Evolutionary conservation across 2,329 filamentous ascomycete genomes (phyloP), one percentile per base, ranked within the genome.

Genomic region (Colletotrichum sp.): DNA sequence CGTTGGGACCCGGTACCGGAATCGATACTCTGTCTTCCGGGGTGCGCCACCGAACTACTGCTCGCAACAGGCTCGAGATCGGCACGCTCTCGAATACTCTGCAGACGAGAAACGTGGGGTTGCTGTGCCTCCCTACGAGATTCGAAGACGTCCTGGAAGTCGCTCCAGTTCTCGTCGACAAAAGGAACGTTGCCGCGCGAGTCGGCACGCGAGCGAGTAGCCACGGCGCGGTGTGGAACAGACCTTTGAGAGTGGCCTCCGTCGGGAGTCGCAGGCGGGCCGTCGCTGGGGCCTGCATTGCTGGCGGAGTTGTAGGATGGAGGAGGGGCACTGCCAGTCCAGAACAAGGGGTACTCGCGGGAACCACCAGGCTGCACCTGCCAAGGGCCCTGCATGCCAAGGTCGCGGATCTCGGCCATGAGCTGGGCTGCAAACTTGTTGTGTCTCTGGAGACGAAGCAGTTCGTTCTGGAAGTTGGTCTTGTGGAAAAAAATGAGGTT

Each of bases 401-500:
- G 89, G 71, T 95, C 92, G 77, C 94, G 91, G 88, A 98, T 96
- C 71, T 95, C 92, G 49, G 94, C 89, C 94, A 98, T 98, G 81
- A 99, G 88, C 77, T 97, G 95, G 78, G 94, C 96, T 79, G 98
- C 96, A 85, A 99, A 98, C 83, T 96, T 97, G 89, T 98, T 98
- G 81, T 97, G 95, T 21, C 96, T 92, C 80, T 94, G 95, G 4
- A 99, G 90, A 86, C 96, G 96, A 28, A 98, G 89, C 60, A 98
- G 89, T 83, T 99, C 96, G 82, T 98, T 98, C 83, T 99, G 96
- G 91, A 95, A 98, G 84, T 96, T 98, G 75, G 94, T 95, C 85
- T 98, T 98, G 90, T 98, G 98, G 88, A 98, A 98, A 88, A 98
- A 98, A 81, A 98, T 93, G 72, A 99, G 92, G 84, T 98, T 98